Evolutionary conservation across 1,284 basidiomycete species (phyloP), one percentile per base, ranked within the genome.

Genomic region (Erythrobasidium hasegawianum): DNA sequence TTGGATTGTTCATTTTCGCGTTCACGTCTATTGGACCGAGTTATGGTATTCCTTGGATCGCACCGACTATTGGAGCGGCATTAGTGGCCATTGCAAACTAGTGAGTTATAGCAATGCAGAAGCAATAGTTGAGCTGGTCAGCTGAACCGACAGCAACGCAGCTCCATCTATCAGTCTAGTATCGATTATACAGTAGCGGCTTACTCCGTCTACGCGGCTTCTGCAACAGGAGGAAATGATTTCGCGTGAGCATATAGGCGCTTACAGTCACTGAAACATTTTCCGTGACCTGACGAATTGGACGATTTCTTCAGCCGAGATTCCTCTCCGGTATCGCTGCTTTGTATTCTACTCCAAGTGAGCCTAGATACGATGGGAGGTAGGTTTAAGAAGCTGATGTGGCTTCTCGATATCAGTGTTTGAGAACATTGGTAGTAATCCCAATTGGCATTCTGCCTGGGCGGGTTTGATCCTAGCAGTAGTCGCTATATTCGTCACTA

Each of bases 1-100:
- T 80, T 29, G 79, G 79, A 40, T 72, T 81, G 2, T 75, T 79
- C 39, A 77, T 77, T 1, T 80, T 80, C 68, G 79, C 79, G 0
- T 80, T 78, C 77, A 80, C 78, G 1, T 76, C 74, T 0, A 68
- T 77, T 3, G 79, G 79, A 4, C 77, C 77, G 0, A 70, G 69
- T 26, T 71, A 74, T 5, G 59, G 72, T 2, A 72, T 75, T 1
- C 77, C 75, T 59, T 80, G 79, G 79, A 79, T 80, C 50, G 79
- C 75, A 0, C 76, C 78, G 0, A 79, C 80, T 78, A 74, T 80
- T 65, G 78, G 78, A 59, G 73, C 76, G 0, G 71, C 71, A 2
- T 59, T 80, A 43, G 77, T 80, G 45, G 79, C 77, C 14, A 77
- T 80, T 24, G 78, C 78, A 29, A 80, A 80, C 67, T 70, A 68